Evolutionary conservation across 768 basidiomycete species (phyloP), one percentile per base, ranked within the genome.

Genomic region (Amanita phalloides): DNA sequence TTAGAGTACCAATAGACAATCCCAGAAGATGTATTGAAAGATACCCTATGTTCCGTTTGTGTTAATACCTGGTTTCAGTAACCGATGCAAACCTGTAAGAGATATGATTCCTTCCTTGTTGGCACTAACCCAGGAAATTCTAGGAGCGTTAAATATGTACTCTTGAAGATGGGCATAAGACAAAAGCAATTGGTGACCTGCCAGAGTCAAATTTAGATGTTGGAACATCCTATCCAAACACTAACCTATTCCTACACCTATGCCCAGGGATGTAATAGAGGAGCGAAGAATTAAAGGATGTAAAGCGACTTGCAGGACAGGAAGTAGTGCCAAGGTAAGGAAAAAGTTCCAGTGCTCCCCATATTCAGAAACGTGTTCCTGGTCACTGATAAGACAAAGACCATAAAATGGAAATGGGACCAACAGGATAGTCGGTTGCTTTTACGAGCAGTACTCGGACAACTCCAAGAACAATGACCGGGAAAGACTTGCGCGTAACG

Each of bases 321-420:
- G 93, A 4, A 97, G 63, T 0, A 90, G 57, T 0, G 86, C 91
- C 20, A 98, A 73, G 0, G 96, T 97, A 58, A 98, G 77, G 75
- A 99, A 99, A 68, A 98, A 97, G 64, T 98, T 98, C 96, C 96
- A 99, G 60, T 98, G 95, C 0, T 81, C 80, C 0, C 96, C 96
- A 57, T 98, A 98, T 68, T 99, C 96, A 0, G 93, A 85, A 50
- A 87, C 84, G 54, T 98, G 96, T 70, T 98, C 96, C 94, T 72
- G 30, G 21, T 36, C 33, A 33, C 53, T 28, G 23, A 44, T 35
- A 20, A 49, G 49, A 49, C 33, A 33, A 28, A 49, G 38, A 48
- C 8, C 2, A 14, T 21, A 46, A 43, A 14, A 7, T 13, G 17
- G 28, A 45, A 25, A 36, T 11, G 1, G 4, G 39, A 41, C 41